A percentile compares a stretch with the other conserved stretches of the same genome.
These are phyloP conservation scores for Prinsepia uniflora DNA, from an alignment of 306 rosid species.

Conservation along the genomic window DNA sequence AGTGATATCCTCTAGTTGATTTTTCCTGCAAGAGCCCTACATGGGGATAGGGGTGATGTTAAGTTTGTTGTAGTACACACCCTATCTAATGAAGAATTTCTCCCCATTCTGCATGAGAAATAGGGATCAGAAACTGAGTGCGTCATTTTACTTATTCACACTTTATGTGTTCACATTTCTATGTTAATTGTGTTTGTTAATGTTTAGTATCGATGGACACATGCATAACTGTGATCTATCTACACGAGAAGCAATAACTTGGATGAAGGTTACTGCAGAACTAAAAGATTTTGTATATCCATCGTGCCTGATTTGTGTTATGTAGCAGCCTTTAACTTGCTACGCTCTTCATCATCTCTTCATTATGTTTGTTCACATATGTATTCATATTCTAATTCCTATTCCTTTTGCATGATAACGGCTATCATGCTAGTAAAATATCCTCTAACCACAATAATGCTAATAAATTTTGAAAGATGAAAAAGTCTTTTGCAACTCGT, in stretches of 20 bases:
- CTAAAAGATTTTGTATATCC: neutral
- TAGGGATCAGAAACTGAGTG: neutral
- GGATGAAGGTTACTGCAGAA: neutral
- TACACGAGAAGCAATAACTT: neutral
- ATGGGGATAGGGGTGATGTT: slow-evolving; percentile 2
- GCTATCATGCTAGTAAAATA: neutral
- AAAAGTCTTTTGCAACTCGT: neutral
- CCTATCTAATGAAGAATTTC: neutral
- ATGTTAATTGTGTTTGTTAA: neutral
- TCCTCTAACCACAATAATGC: neutral
- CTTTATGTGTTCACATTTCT: neutral
- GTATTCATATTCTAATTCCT: neutral
- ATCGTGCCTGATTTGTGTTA: neutral
- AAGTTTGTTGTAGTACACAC: neutral
- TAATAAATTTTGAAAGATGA: neutral
- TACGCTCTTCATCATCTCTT: neutral
- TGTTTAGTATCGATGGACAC: neutral
- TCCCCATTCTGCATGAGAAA: neutral
- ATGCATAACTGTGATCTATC: too few relatives aligned
- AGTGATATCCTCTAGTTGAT: slow-evolving; percentile 1
- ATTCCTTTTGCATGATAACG: neutral
- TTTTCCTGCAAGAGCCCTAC: neutral
- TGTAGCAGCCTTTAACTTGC: neutral
- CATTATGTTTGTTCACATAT: neutral
- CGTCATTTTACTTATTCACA: neutral